A percentile compares a stretch with the other conserved stretches of the same genome.
phyloP scores from a whole-genome alignment of 2,329 filamentous ascomycete genomes.

The Pestalotiopsis sp. region DNA sequence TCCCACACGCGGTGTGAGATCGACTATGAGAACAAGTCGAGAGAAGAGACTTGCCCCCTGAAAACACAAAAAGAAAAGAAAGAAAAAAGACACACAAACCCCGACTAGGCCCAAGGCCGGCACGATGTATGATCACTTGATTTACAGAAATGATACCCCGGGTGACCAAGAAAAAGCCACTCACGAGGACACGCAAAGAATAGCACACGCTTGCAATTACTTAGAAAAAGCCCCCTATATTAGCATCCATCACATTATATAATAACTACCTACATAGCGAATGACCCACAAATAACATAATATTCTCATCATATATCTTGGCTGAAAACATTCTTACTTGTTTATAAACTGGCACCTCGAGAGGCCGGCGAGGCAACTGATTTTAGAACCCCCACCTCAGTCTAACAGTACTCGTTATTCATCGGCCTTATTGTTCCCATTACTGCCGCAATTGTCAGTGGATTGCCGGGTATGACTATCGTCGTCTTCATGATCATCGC shows the following conservation, averaged over 20 bases:
- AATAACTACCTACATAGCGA: too few relatives aligned
- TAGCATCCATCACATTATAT: not conserved
- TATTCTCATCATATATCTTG: too few relatives aligned
- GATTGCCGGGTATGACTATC: too few relatives aligned
- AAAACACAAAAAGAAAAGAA: not conserved
- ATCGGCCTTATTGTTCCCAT: too few relatives aligned
- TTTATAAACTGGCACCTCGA: too few relatives aligned
- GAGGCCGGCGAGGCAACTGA: too few relatives aligned
- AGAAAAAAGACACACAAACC: not conserved
- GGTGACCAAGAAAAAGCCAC: not conserved
- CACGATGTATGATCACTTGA: not conserved
- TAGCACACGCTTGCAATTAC: not conserved
- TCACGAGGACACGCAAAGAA: not conserved
- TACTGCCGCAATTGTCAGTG: too few relatives aligned
- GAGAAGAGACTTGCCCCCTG: not conserved
- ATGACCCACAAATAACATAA: too few relatives aligned
- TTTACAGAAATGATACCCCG: not conserved
- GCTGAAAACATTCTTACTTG: too few relatives aligned
- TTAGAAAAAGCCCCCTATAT: not conserved
- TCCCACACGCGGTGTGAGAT: not conserved
- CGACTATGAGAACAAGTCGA: not conserved
- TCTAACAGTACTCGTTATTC: too few relatives aligned
- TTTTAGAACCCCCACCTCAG: too few relatives aligned
- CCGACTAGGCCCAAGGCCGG: not conserved
- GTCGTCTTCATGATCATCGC: too few relatives aligned